Evolutionary conservation across 2,329 filamentous ascomycete species (phyloP), one percentile per base, ranked within the genome.

Genomic region (Truncatella angustata): DNA sequence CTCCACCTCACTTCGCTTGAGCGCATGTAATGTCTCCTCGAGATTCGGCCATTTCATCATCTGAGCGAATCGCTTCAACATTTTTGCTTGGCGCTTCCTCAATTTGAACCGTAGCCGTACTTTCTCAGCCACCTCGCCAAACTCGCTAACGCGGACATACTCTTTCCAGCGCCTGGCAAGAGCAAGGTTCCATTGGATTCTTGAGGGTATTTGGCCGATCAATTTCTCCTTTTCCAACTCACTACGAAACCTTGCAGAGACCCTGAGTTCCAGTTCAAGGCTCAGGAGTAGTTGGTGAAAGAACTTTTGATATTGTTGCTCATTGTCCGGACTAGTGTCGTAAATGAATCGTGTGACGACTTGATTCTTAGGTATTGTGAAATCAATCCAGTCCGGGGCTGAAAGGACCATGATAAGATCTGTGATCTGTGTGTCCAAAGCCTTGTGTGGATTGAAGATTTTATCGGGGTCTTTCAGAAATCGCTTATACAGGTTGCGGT

Each of bases 1-100:
- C 54, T 86, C 81, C 10, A 69, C 70, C 53, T 87, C 83, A 54
- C 77, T 76, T 54, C 85, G 78, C 56, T 78, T 81, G 50, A 91
- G 75, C 42, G 80, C 75, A 37, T 82, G 79, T 40, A 88, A 75
- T 5, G 87, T 84, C 53, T 83, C 81, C 18, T 73, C 73, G 53
- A 90, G 78, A 59, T 90, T 90, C 1, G 87, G 87, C 88, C 88
- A 91, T 67, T 89, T 90, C 74, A 91, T 84, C 62, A 80, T 82
- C 63, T 82, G 77, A 10, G 86, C 86, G 63, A 91, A 91, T 32
- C 79, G 78, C 58, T 81, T 80, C 39, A 91, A 72, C 63, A 85
- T 83, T 63, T 86, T 85, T 55, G 86, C 82, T 66, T 91, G 88
- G 20, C 81, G 77, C 62, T 80, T 80, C 69, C 87, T 87, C 50